Conservation (phyloP, 2,329 filamentous ascomycete genomes). For the Kalaharituber pfeilii region DNA sequence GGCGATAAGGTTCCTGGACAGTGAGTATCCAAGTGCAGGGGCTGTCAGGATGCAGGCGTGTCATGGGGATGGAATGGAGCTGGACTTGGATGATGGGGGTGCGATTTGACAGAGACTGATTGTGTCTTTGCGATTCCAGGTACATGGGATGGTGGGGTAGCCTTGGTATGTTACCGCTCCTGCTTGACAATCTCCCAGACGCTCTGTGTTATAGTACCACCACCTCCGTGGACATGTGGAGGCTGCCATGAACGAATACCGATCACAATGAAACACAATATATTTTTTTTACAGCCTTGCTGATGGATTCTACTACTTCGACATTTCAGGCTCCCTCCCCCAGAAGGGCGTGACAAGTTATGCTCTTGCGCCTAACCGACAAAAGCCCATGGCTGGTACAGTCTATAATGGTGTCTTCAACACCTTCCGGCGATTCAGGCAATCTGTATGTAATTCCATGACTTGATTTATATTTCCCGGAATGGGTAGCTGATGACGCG, state of each 20-base stretch:
- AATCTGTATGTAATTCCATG: slow-evolving; percentile 35
- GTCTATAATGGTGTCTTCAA: slow-evolving; percentile 83
- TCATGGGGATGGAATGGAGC: slow-evolving; percentile 10
- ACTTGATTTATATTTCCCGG: not conserved
- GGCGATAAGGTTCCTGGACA: slow-evolving; percentile 29
- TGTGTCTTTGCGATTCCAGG: slow-evolving; percentile 26
- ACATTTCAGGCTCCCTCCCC: slow-evolving; percentile 30
- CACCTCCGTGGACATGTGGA: no score
- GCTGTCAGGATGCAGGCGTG: not conserved
- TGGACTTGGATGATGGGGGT: not conserved
- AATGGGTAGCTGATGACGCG: not conserved
- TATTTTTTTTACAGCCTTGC: no score
- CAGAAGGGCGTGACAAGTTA: slow-evolving; percentile 52
- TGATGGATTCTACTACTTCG: slow-evolving; percentile 1
- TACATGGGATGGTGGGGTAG: slow-evolving; percentile 59
- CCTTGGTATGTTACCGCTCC: slow-evolving; percentile 42
- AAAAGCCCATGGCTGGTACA: slow-evolving; percentile 67
- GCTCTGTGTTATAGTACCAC: slow-evolving; percentile 4
- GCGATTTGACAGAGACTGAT: not conserved
- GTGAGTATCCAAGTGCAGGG: slow-evolving; percentile 14
- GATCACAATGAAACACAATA: no score
- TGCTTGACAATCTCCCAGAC: not conserved
- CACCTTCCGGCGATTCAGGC: slow-evolving; percentile 67
- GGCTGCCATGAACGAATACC: no score
- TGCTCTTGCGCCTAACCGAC: slow-evolving; percentile 68